Conservation (phyloP, 441 rosid species). For the Adansonia grandidieri region DNA sequence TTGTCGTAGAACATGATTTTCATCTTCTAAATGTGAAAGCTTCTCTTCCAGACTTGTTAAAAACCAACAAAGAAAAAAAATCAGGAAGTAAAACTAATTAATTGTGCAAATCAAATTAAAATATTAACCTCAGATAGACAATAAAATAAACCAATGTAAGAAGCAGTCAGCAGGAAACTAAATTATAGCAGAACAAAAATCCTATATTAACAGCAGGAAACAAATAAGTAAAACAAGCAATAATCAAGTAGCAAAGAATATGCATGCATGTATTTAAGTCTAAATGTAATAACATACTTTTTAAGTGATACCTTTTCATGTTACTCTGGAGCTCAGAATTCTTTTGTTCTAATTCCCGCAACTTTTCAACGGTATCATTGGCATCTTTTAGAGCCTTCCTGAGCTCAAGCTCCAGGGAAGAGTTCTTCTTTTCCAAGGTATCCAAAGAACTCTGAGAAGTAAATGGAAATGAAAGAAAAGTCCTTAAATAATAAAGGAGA, state of each 20-base stretch:
- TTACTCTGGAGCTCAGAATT: constrained; percentile 73
- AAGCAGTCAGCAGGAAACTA: neutral
- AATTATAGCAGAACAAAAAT: neutral
- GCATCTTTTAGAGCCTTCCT: constrained; percentile 57
- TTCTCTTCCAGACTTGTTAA: constrained; percentile 71
- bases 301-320: constrained; percentile 59
- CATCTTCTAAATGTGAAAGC: constrained; percentile 78
- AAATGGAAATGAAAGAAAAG: constrained; percentile 4
- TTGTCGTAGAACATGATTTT: constrained; percentile 86
- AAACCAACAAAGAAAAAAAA: constrained; percentile 23
- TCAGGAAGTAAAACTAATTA: constrained; percentile 14
- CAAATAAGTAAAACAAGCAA: neutral
- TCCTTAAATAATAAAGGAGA: neutral
- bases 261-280: neutral
- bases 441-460: constrained; percentile 66
- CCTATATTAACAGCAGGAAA: neutral
- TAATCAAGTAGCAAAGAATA: neutral
- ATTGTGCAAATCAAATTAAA: neutral
- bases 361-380: constrained; percentile 55
- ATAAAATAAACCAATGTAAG: neutral
- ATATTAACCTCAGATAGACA: constrained; percentile 9
- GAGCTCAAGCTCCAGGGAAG: constrained; percentile 71
- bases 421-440: constrained; percentile 69
- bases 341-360: constrained; percentile 67
- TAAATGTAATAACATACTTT: constrained; percentile 1